These are phyloP conservation scores for Aspergillus japonicus DNA, from an alignment of 2,329 filamentous ascomycete genomes.

Conservation along the genomic window DNA sequence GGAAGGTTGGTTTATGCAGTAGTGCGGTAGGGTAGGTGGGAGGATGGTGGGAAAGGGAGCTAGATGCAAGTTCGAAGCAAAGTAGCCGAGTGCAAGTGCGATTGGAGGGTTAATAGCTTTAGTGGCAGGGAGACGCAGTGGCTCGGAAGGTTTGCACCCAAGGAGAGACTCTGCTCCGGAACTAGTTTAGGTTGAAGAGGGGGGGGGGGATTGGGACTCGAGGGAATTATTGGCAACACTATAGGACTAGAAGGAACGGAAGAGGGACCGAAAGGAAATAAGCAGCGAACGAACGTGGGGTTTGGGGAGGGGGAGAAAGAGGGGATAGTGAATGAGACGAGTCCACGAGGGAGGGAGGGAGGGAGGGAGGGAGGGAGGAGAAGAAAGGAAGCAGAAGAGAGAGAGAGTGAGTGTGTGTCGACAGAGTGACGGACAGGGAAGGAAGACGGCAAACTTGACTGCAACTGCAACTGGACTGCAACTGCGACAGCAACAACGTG, in stretches of 20 bases:
- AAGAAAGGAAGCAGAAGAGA: background rate
- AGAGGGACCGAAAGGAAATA: background rate
- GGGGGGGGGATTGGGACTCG: background rate
- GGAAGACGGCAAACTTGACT: background rate
- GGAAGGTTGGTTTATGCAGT: background rate
- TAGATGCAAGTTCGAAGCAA: background rate
- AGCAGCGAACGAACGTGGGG: background rate
- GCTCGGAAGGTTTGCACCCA: constrained; percentile 1
- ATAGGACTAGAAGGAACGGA: background rate
- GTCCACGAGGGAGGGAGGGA: background rate
- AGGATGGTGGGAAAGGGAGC: background rate
- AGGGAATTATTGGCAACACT: background rate
- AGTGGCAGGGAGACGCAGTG: background rate
- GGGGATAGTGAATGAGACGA: constrained; percentile 7
- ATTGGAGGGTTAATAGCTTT: background rate
- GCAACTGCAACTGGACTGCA: background rate
- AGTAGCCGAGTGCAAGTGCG: background rate
- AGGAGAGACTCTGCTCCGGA: constrained; percentile 5
- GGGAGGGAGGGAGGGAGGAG: constrained; percentile 7
- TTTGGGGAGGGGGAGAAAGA: background rate
- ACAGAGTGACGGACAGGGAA: background rate
- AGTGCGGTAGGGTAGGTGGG: background rate
- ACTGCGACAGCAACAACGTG: constrained; percentile 8
- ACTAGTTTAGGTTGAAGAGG: background rate
- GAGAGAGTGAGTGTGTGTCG: background rate